A percentile compares a stretch with the other conserved stretches of the same genome.
Evolutionary conservation across 2,329 filamentous ascomycete genomes (phyloP).

Genomic region (Pezizomycotina sp.): DNA sequence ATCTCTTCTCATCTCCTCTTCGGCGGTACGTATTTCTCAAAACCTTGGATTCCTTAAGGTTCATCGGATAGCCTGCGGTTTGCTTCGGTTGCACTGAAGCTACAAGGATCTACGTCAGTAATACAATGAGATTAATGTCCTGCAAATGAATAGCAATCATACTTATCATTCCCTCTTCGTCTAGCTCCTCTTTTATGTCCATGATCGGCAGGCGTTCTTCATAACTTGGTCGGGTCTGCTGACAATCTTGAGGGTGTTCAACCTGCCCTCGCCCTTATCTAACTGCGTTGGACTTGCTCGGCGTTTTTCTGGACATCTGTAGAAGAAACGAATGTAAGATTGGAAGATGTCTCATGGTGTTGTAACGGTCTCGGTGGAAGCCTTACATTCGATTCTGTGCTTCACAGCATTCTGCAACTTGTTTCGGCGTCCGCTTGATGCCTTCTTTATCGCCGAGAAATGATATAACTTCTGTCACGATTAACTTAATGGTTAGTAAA

Average conservation of each 20-base stretch:
- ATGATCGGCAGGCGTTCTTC: slow-evolving; percentile 62
- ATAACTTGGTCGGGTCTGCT: slow-evolving; percentile 39
- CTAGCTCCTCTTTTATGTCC: slow-evolving; percentile 82
- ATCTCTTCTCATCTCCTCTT: slow-evolving; percentile 20
- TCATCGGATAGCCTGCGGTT: slow-evolving; percentile 16
- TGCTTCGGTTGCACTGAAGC: slow-evolving; percentile 12
- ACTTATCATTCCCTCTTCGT: slow-evolving; percentile 66
- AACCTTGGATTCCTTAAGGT: slow-evolving; percentile 11
- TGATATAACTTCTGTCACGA: slow-evolving; percentile 37
- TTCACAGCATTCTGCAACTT: slow-evolving; percentile 53
- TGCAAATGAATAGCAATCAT: slow-evolving; percentile 7
- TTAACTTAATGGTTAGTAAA: slow-evolving; percentile 1
- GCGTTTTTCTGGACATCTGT: slow-evolving; percentile 64
- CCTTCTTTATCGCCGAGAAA: slow-evolving; percentile 35
- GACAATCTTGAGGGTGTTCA: slow-evolving; percentile 45
- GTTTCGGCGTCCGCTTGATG: slow-evolving; percentile 38
- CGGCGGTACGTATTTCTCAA: slow-evolving; percentile 17
- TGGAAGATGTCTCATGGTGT: not conserved
- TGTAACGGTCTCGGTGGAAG: not conserved
- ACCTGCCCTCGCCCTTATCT: slow-evolving; percentile 49
- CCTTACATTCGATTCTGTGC: slow-evolving; percentile 56
- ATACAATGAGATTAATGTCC: slow-evolving; percentile 8
- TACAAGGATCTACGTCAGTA: slow-evolving; percentile 14
- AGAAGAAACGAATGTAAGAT: not conserved
- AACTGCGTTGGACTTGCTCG: slow-evolving; percentile 54